These are phyloP conservation scores for Lactuca saligna DNA, from an alignment of 129 eudicot species.

Conservation along the genomic window DNA sequence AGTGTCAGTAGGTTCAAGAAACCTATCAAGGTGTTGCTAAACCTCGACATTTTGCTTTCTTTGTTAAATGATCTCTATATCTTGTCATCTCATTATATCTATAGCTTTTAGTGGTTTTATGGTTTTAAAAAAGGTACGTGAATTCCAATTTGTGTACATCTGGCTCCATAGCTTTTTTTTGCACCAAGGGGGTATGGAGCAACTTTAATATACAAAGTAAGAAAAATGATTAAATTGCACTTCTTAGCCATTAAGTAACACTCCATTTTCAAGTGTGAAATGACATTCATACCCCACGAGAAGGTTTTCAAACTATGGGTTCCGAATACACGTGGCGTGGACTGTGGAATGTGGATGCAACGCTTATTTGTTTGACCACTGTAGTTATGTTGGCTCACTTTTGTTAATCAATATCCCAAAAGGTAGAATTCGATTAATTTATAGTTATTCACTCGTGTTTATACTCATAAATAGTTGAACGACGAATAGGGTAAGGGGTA, in stretches of 20 bases:
- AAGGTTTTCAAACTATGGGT: neutral
- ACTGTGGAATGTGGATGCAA: neutral
- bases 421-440: neutral
- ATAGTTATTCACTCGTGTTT: neutral
- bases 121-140: conserved; percentile 34
- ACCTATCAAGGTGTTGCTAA: conserved; percentile 87
- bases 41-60: conserved; percentile 46
- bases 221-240: conserved; percentile 44
- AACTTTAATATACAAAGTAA: conserved; percentile 25
- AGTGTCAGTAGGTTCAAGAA: conserved; percentile 84
- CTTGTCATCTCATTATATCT: conserved; percentile 20
- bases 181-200: conserved; percentile 39
- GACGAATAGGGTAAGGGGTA: neutral
- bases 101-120: conserved; percentile 22
- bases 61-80: conserved; percentile 5
- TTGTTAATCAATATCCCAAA: neutral
- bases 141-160: conserved; percentile 24
- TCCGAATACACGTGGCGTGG: neutral
- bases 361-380: neutral
- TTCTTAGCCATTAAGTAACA: conserved; percentile 74
- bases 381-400: neutral
- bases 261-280: conserved; percentile 15
- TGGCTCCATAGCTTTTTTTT: conserved; percentile 45
- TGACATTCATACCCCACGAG: conserved; percentile 14
- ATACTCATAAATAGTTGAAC: neutral